Percentiles rank a stretch among this genome's conserved stretches.
Conservation (phyloP, 257 asterid genomes). For the Solanum lignicaule region DNA sequence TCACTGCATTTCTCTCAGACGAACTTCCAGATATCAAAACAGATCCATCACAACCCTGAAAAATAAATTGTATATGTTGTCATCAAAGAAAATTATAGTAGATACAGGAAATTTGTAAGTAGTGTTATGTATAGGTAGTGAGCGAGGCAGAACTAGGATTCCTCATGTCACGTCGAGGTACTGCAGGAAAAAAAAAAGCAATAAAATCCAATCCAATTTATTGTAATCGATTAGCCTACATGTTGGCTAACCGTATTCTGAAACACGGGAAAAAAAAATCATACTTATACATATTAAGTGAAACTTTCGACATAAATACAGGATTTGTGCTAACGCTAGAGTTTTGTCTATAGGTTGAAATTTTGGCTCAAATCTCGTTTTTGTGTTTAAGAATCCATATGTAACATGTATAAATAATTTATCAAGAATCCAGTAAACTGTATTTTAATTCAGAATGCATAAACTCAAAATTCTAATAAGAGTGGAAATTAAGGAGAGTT, state of each 20-base stretch:
- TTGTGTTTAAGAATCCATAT: background rate
- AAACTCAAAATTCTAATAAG: background rate
- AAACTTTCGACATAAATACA: background rate
- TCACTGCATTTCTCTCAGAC: conserved; percentile 37
- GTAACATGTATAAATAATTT: background rate
- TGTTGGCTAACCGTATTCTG: no score
- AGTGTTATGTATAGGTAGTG: background rate
- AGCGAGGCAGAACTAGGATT: no score
- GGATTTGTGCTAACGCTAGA: background rate
- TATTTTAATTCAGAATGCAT: background rate
- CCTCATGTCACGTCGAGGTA: no score
- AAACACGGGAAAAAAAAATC: no score
- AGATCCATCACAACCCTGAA: conserved; percentile 65
- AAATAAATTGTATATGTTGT: background rate
- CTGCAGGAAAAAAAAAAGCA: no score
- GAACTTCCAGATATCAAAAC: conserved; percentile 34
- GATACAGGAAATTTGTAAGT: background rate
- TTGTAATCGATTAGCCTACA: no score
- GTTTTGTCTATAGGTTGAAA: background rate
- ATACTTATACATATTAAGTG: background rate
- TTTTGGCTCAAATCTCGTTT: background rate
- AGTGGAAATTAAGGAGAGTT: background rate
- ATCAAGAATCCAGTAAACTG: background rate
- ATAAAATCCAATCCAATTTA: no score
- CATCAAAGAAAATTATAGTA: background rate